Base-by-base conservation (phyloP, 2,329 filamentous ascomycete genomes). In the Colletotrichum lindemuthianum region DNA sequence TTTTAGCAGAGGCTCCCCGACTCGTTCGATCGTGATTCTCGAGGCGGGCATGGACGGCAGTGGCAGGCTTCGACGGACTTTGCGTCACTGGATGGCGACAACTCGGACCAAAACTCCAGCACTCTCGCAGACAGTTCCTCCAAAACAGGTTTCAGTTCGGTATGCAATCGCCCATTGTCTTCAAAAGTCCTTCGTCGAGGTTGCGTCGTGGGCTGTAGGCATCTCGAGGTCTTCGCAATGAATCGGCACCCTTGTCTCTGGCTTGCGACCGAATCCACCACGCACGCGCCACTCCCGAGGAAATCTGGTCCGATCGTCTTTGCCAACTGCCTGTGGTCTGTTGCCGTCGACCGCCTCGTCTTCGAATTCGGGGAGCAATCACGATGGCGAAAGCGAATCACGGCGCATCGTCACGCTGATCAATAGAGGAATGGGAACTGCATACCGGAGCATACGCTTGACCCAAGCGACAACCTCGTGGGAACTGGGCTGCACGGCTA, bases 391-490 rank as follows among this genome's bases (percentile, higher is more conserved):
- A 36, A 50, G 37, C 16, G 49, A 51, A 16, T 40, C 16, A 48
- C 40, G 32, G 48, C 24, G 50, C 40, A 51, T 57, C 37, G 63
- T 33, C 34, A 43, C 24, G 16, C 51, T 44, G 15, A 32, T 12
- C 15, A 39, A 47, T 41, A 16, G 40, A 53, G 40, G 45, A 50
- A 45, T 13, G 50, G 53, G 11, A 45, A 32, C 32, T 66, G 63
- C 81, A 69, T 88, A 93, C 91, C 91, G 90, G 60, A 99, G 86
- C 74, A 98, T 98, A 73, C 95, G 90, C 90, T 99, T 99, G 72
- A 98, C 92, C 96, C 96, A 99, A 70, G 96, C 95, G 75, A 99
- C 96, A 70, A 99, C 96, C 85, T 99, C 96, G 86, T 99, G 96
- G 75, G 91, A 96, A 71, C 52, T 59, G 57, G 67, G 67, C 66